A percentile compares a stretch with the other conserved stretches of the same genome.
Evolutionary conservation across 768 basidiomycete genomes (phyloP).

Genomic region (Austroboletus eburneus): DNA sequence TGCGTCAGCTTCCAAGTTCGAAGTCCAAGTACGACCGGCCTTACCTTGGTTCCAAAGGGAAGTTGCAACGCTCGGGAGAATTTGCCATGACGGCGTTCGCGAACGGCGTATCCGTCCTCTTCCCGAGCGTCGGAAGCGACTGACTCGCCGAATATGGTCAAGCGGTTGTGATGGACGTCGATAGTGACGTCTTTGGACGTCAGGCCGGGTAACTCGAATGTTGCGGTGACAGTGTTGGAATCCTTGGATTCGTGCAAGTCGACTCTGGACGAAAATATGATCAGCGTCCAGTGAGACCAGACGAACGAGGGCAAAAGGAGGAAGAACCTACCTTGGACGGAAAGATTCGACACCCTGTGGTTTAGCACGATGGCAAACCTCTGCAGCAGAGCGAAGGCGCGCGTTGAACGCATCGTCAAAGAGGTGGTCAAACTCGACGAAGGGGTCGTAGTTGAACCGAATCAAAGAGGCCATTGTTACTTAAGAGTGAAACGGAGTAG

Average conservation of each 20-base stretch:
- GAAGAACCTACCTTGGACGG: constrained; percentile 17
- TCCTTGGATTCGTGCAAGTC: constrained; percentile 43
- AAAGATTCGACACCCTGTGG: constrained; percentile 7
- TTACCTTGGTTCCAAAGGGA: constrained; percentile 42
- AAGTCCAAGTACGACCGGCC: background rate
- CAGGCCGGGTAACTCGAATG: no score
- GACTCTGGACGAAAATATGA: constrained; percentile 27
- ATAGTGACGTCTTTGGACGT: constrained; percentile 46
- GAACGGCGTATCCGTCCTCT: constrained; percentile 39
- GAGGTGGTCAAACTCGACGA: no score
- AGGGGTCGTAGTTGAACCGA: no score
- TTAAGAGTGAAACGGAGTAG: background rate
- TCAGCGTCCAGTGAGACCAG: background rate
- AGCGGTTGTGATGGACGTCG: constrained; percentile 40
- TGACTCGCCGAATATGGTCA: constrained; percentile 45
- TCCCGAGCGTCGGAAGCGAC: constrained; percentile 27
- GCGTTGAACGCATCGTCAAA: no score
- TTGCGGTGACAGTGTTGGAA: constrained; percentile 42
- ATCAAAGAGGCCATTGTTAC: no score
- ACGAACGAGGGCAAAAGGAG: no score
- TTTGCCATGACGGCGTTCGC: constrained; percentile 42
- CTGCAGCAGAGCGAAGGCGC: constrained; percentile 2
- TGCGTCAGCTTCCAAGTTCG: no score
- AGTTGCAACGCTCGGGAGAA: constrained; percentile 39
- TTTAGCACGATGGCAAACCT: no score